Percentiles rank a stretch among this genome's conserved stretches.
phyloP scores from a whole-genome alignment of 805 yeast genomes.

The Cyberlindnera japonica region DNA sequence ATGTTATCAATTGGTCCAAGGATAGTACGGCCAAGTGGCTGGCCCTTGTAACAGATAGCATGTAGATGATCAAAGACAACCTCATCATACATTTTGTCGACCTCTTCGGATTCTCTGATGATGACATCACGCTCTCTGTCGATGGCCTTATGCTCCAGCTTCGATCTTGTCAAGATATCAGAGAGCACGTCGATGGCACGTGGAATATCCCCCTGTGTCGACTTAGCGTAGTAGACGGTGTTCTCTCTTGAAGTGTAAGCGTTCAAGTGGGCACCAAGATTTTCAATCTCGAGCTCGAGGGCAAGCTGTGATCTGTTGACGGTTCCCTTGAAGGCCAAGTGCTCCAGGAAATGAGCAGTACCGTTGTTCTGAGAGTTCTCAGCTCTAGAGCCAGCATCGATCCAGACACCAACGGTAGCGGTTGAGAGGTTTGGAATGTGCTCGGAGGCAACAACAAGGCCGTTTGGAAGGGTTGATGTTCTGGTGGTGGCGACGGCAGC shows the following conservation, averaged over 20 bases:
- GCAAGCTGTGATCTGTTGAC: constrained; percentile 70
- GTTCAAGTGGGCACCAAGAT: constrained; percentile 93
- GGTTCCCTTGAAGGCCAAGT: constrained; percentile 95
- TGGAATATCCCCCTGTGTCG: constrained; percentile 76
- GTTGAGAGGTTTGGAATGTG: constrained; percentile 81
- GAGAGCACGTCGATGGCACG: constrained; percentile 82
- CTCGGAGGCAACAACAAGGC: constrained; percentile 92
- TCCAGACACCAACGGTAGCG: constrained; percentile 98
- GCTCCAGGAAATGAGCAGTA: constrained; percentile 96
- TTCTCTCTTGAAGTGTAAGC: constrained; percentile 99
- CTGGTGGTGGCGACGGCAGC: constrained; percentile 47
- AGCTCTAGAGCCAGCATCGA: constrained; percentile 97
- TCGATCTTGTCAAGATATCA: constrained; percentile 85
- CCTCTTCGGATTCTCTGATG: constrained; percentile 94
- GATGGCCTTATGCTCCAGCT: constrained; percentile 75
- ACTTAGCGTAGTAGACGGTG: constrained; percentile 93
- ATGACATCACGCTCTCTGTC: constrained; percentile 97
- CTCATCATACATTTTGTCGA: constrained; percentile 97
- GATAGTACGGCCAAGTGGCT: constrained; percentile 94
- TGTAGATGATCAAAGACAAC: constrained; percentile 96
- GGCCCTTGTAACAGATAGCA: constrained; percentile 84
- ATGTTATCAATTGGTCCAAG: constrained; percentile 92
- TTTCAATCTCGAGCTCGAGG: constrained; percentile 90
- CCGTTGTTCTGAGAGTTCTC: constrained; percentile 84
- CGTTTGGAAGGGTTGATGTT: constrained; percentile 81